Evolutionary conservation across 495 filamentous ascomycete species (phyloP).

Genomic region (Diplogelasinospora grovesii): DNA sequence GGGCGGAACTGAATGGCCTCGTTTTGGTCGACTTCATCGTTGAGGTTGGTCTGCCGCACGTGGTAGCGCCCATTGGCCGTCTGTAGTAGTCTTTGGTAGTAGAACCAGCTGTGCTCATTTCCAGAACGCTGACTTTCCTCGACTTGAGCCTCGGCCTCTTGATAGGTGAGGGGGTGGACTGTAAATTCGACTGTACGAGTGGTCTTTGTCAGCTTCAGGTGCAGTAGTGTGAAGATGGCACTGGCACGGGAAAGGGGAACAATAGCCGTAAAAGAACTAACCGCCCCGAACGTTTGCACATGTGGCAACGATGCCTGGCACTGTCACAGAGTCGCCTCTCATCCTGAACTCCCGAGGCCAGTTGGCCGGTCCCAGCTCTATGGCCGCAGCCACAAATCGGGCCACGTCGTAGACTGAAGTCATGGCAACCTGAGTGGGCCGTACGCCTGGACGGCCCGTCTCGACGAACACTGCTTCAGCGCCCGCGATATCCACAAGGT

Average conservation of each 20-base stretch:
- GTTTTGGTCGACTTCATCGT: constrained; percentile 33
- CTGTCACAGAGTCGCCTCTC: constrained; percentile 53
- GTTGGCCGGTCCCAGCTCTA: constrained; percentile 48
- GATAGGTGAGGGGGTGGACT: constrained; percentile 30
- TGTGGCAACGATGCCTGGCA: constrained; percentile 41
- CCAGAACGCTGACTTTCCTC: constrained; percentile 33
- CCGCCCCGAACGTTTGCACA: constrained; percentile 37
- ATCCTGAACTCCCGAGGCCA: constrained; percentile 66
- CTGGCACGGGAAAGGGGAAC: background rate
- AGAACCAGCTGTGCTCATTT: constrained; percentile 30
- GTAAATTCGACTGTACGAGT: constrained; percentile 31
- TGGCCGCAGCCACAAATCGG: constrained; percentile 55
- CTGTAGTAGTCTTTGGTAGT: constrained; percentile 42
- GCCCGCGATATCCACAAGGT: constrained; percentile 53
- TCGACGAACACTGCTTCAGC: constrained; percentile 54
- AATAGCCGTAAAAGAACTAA: constrained; percentile 19
- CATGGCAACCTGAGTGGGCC: constrained; percentile 51
- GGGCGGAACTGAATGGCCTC: constrained; percentile 33
- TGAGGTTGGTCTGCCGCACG: constrained; percentile 39
- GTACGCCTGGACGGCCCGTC: constrained; percentile 37
- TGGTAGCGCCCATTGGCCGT: constrained; percentile 46
- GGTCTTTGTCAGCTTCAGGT: constrained; percentile 9
- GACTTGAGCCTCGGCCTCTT: constrained; percentile 35
- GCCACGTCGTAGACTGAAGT: constrained; percentile 63
- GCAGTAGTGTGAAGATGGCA: background rate